Evolutionary conservation across 2,329 filamentous ascomycete genomes (phyloP), one percentile per base, ranked within the genome.

Genomic region (Cladosporium sp.): DNA sequence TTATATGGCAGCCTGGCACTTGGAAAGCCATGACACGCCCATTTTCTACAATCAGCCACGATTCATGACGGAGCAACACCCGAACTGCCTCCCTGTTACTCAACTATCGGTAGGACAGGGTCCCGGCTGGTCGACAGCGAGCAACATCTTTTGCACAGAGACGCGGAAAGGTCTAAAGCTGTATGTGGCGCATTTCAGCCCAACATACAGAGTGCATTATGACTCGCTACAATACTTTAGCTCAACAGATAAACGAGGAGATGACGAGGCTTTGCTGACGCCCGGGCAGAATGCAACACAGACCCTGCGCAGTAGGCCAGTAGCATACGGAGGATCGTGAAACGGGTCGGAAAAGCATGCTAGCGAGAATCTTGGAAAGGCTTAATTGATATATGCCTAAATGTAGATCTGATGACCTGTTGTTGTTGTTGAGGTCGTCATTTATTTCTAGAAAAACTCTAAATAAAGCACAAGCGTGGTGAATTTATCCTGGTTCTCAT

Each of bases 341-440:
- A 30, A 34, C 26, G 52, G 28, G 28, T n/a, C n/a, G 30, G 41
- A 24, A 47, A 47, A 55, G 12, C 28, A 12, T 12, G 24, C 30
- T 34, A 55, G 28, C 28, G 52, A 34, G 18, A 32, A 55, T 55
- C 52, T 55, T 55, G 52, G 52, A 55, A 55, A 55, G 52, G 52
- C 52, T 55, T 55, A 55, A 32, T 34, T n/a, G 2, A 55, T 21
- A n/a, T 55, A 55, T 55, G 52, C 52, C 52, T 55, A 55, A 34
- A 34, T 55, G n/a, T 14, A n/a, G 30, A 34, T 34, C 52, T 32
- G 18, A 1, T 21, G 52, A 55, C 52, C 32, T n/a, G 30, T 14
- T 12, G 30, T 55, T n/a, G 18, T 55, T 34, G 52, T 55, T 55
- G 52, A 55, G 52, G 28, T 12, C 52, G 52, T 55, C 52, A 34